Percentiles rank a stretch among this genome's conserved stretches.
These are phyloP conservation scores for Solanum hybrid DNA, from an alignment of 305 asterid species.

Conservation along the genomic window DNA sequence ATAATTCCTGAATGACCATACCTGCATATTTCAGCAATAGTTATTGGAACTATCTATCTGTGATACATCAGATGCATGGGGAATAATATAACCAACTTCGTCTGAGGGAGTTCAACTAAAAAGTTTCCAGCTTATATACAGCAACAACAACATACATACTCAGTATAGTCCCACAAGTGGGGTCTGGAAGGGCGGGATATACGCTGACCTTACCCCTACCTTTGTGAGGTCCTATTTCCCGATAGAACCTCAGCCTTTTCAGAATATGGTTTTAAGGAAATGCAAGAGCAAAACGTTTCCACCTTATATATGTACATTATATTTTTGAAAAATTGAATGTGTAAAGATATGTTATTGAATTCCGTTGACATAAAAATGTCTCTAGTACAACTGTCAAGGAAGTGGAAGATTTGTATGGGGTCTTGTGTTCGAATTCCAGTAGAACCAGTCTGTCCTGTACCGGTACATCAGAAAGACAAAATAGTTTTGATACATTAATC, in stretches of 20 bases:
- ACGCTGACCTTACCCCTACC: not conserved
- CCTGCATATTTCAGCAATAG: slow-evolving; percentile 29
- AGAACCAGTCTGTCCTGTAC: not conserved
- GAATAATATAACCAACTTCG: not conserved
- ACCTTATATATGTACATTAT: not conserved
- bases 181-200: not conserved
- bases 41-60: not conserved
- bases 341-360: not conserved
- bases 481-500: not conserved
- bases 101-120: not conserved
- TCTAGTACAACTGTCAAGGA: not conserved
- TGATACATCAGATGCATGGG: not conserved
- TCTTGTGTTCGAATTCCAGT: not conserved
- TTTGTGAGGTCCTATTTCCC: not conserved
- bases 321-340: not conserved
- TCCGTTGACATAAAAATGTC: not conserved
- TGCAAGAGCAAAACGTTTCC: not conserved
- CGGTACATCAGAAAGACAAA: not conserved
- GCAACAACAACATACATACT: not conserved
- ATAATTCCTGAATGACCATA: slow-evolving; percentile 75
- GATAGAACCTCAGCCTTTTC: not conserved
- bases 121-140: not conserved
- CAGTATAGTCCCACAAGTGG: not conserved
- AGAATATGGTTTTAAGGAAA: not conserved
- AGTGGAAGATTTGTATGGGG: not conserved